These are phyloP conservation scores for Hypoxylon sp. DNA, from an alignment of 2,329 filamentous ascomycete species.

Conservation along the genomic window DNA sequence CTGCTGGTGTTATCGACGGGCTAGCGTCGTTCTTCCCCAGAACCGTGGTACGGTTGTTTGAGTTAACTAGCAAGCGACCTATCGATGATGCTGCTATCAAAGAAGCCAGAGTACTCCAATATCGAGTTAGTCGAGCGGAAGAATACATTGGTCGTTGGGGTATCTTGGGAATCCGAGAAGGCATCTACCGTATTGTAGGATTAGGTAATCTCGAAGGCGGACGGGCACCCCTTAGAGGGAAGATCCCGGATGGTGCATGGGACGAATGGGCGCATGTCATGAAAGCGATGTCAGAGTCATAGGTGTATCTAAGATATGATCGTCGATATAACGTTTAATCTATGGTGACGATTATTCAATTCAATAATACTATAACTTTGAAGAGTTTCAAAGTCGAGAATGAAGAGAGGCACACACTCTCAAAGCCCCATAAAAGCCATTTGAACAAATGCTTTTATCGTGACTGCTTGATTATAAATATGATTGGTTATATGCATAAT, in stretches of 20 bases:
- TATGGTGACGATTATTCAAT: background rate
- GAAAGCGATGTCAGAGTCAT: slow-evolving; percentile 51
- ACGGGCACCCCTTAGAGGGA: slow-evolving; percentile 70
- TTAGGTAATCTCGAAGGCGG: slow-evolving; percentile 72
- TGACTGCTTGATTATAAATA: too few species aligned
- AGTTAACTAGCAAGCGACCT: slow-evolving; percentile 58
- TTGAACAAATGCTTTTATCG: too few species aligned
- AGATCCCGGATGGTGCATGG: slow-evolving; percentile 69
- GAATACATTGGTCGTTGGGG: slow-evolving; percentile 74
- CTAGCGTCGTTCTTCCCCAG: slow-evolving; percentile 76
- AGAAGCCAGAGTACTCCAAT: slow-evolving; percentile 72
- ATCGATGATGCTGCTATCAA: slow-evolving; percentile 61
- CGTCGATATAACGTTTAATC: background rate
- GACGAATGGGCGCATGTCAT: slow-evolving; percentile 55
- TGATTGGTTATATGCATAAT: background rate
- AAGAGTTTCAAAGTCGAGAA: background rate
- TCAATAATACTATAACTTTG: background rate
- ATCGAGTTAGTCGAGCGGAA: slow-evolving; percentile 65
- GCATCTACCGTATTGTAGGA: slow-evolving; percentile 66
- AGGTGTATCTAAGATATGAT: background rate
- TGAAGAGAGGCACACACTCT: background rate
- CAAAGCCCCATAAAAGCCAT: too few species aligned
- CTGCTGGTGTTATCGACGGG: slow-evolving; percentile 76
- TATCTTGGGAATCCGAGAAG: slow-evolving; percentile 75
- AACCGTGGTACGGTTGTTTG: slow-evolving; percentile 71